Percentiles rank a stretch among this genome's conserved stretches.
Evolutionary conservation across 2,329 filamentous ascomycete genomes (phyloP).

Genomic region (Fusarium musae): DNA sequence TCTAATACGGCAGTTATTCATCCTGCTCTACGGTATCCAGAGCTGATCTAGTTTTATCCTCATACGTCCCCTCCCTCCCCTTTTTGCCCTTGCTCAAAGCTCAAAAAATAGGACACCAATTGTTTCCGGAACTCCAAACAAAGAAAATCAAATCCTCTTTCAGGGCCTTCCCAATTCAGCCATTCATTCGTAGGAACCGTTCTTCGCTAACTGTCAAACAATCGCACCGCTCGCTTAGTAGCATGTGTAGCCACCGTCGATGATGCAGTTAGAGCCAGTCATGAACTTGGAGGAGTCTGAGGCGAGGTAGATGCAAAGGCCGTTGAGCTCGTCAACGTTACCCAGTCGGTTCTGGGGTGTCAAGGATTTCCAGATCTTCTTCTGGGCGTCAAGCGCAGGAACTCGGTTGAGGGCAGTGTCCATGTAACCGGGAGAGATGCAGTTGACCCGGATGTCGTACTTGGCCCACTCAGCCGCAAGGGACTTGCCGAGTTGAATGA

Average conservation of each 20-base stretch:
- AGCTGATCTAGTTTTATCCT: conserved; percentile 35
- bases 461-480: conserved; percentile 88
- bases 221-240: conserved; percentile 56
- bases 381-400: conserved; percentile 80
- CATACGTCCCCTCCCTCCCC: conserved; percentile 3
- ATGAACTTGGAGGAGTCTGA: conserved; percentile 79
- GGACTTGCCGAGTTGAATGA: conserved; percentile 81
- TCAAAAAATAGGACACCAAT: conserved; percentile 15
- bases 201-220: conserved; percentile 2
- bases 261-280: conserved; percentile 79
- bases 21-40: conserved; percentile 33
- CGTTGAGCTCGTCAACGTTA: conserved; percentile 80
- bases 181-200: background rate
- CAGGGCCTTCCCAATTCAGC: background rate
- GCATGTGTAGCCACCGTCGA: conserved; percentile 76
- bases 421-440: conserved; percentile 88
- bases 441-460: conserved; percentile 83
- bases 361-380: conserved; percentile 81
- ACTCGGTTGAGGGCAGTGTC: conserved; percentile 85
- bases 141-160: conserved; percentile 23
- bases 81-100: background rate
- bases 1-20: conserved; percentile 19
- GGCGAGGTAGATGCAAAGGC: conserved; percentile 79
- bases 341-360: conserved; percentile 81
- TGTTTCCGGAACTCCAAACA: conserved; percentile 36